Percentiles rank a stretch among this genome's conserved stretches.
Conservation (phyloP, 2,329 filamentous ascomycete genomes). For the Fusarium anguioides region DNA sequence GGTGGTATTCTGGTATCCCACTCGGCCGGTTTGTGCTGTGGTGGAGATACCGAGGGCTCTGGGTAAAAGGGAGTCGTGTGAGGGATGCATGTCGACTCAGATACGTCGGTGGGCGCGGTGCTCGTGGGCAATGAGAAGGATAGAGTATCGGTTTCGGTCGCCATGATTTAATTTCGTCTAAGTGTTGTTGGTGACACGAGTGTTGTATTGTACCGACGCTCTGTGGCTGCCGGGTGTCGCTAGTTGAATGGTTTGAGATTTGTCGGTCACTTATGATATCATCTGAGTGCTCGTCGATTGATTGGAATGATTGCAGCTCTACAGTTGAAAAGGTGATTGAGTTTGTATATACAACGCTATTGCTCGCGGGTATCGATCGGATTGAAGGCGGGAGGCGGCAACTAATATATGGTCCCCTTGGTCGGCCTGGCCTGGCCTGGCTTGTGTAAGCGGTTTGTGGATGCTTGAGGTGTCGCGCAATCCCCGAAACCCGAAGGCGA, state of each 20-base stretch:
- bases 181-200: not conserved
- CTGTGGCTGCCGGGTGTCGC: constrained; percentile 12
- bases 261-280: constrained; percentile 23
- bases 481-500: constrained; percentile 35
- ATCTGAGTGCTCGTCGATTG: constrained; percentile 10
- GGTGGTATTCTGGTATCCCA: constrained; percentile 48
- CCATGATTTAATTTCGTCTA: constrained; percentile 36
- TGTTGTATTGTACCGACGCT: constrained; percentile 20
- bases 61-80: constrained; percentile 27
- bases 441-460: constrained; percentile 35
- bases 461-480: constrained; percentile 28
- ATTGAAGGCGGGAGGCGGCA: constrained; percentile 19
- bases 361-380: not conserved
- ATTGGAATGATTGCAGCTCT: not conserved
- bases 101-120: constrained; percentile 48
- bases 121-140: constrained; percentile 49
- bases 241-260: not conserved
- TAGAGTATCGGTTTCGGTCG: constrained; percentile 50
- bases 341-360: not conserved
- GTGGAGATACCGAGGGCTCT: constrained; percentile 26
- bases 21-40: constrained; percentile 35
- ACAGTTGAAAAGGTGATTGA: not conserved
- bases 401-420: constrained; percentile 21
- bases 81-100: constrained; percentile 46
- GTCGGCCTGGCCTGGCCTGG: constrained; percentile 25